A percentile compares a stretch with the other conserved stretches of the same genome.
Evolutionary conservation across 192 early-diverging fungal genomes (phyloP).

Genomic region (Gigaspora rosea): DNA sequence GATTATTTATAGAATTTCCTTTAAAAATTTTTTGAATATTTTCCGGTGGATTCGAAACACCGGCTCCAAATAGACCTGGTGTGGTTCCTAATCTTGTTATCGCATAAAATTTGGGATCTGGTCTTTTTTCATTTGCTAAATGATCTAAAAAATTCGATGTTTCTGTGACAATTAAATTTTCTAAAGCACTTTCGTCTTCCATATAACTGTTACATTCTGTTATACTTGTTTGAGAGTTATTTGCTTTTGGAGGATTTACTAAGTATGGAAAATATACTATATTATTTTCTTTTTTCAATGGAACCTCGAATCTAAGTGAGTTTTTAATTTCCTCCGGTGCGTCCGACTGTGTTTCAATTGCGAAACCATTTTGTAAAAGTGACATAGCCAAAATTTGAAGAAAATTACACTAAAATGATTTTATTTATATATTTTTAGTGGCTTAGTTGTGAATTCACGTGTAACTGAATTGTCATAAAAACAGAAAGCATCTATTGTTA

Average conservation of each 20-base stretch:
- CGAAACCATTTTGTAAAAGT: no score
- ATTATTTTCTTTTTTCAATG: slow-evolving; percentile 7
- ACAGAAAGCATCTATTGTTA: no score
- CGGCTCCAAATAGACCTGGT: not conserved
- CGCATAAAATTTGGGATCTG: slow-evolving; percentile 1
- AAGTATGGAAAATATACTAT: slow-evolving; percentile 2
- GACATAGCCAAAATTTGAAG: no score
- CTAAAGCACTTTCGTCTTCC: slow-evolving; percentile 9
- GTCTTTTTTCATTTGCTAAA: slow-evolving; percentile 1
- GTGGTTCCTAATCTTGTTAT: not conserved
- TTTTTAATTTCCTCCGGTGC: no score
- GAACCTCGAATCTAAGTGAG: not conserved
- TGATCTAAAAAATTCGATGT: slow-evolving; percentile 9
- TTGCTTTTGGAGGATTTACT: not conserved
- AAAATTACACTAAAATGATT: no score
- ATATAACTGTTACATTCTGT: not conserved
- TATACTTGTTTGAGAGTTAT: not conserved
- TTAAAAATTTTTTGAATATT: no score
- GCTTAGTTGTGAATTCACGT: no score
- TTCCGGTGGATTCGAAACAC: not conserved
- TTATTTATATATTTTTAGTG: no score
- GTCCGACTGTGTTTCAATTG: no score
- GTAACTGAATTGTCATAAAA: no score
- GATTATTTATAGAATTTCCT: no score
- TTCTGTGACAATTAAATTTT: slow-evolving; percentile 9